Evolutionary conservation across 2,329 filamentous ascomycete species (phyloP).

Genomic region (Fusarium longipes): DNA sequence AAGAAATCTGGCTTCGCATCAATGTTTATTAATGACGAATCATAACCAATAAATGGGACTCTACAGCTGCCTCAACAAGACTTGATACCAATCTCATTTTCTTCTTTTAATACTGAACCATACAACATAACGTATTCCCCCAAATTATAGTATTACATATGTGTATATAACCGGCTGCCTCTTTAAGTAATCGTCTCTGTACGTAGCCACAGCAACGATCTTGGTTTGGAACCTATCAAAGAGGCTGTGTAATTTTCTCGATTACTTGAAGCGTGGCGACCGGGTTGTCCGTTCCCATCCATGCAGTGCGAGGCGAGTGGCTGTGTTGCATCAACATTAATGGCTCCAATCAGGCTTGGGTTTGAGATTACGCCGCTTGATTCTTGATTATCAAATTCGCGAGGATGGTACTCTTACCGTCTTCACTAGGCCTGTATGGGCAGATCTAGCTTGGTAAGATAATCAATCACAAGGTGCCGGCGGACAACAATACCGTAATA

Average conservation of each 20-base stretch:
- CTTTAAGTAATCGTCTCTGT: constrained; percentile 14
- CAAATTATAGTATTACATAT: neutral
- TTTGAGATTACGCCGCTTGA: neutral
- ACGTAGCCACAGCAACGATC: constrained; percentile 12
- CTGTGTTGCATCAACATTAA: constrained; percentile 13
- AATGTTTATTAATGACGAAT: constrained; percentile 8
- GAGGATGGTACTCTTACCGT: neutral
- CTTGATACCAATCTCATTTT: neutral
- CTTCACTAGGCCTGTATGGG: neutral
- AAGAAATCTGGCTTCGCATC: constrained; percentile 19
- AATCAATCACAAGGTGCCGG: neutral
- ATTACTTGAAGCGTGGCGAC: constrained; percentile 24
- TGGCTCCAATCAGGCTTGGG: neutral
- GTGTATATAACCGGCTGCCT: constrained; percentile 27
- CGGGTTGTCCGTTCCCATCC: constrained; percentile 1
- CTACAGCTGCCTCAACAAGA: neutral
- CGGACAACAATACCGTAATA: no score
- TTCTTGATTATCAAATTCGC: neutral
- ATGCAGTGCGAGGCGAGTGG: constrained; percentile 22
- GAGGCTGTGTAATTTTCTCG: constrained; percentile 26
- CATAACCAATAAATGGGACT: neutral
- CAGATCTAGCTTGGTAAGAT: neutral
- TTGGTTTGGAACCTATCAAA: neutral
- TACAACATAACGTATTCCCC: neutral
- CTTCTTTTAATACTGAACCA: neutral